Evolutionary conservation across 371 early-diverging fungal species (phyloP).

Genomic region (Saksenaea vasiformis): DNA sequence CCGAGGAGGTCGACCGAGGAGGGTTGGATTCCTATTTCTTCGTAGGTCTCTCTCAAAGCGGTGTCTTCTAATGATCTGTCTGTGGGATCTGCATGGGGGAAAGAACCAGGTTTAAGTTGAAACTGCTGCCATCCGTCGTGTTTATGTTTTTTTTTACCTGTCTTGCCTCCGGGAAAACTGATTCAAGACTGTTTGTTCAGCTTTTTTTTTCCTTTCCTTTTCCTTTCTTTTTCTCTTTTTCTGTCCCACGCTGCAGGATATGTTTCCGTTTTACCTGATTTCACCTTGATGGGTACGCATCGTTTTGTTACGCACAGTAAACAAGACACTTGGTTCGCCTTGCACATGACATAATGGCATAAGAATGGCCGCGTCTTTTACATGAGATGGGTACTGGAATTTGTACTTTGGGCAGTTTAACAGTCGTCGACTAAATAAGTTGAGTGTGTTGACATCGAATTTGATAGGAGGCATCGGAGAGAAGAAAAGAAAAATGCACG

Average conservation of each 20-base stretch:
- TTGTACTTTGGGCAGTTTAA: conserved; percentile 41
- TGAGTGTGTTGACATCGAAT: conserved; percentile 32
- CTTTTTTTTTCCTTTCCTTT: background rate
- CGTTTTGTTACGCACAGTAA: conserved; percentile 75
- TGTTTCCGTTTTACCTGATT: conserved; percentile 52
- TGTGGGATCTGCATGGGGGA: conserved; percentile 40
- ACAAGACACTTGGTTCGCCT: conserved; percentile 71
- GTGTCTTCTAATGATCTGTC: conserved; percentile 64
- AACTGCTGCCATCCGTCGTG: background rate
- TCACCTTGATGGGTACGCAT: conserved; percentile 82
- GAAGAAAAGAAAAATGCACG: background rate
- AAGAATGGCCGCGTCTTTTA: conserved; percentile 48
- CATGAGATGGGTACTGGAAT: conserved; percentile 30
- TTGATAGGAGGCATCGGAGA: conserved; percentile 9
- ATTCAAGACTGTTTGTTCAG: background rate
- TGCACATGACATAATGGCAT: conserved; percentile 69
- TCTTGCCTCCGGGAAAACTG: conserved; percentile 83
- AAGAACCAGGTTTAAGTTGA: background rate
- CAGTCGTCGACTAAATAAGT: conserved; percentile 37
- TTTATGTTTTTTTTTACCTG: conserved; percentile 31
- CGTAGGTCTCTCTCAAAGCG: conserved; percentile 82
- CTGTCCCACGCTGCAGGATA: background rate
- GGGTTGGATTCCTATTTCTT: conserved; percentile 75
- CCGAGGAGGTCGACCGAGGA: conserved; percentile 68
- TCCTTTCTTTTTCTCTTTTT: background rate